Evolutionary conservation across 192 early-diverging fungal species (phyloP), one percentile per base, ranked within the genome.

Genomic region (Oehlia diaphana): DNA sequence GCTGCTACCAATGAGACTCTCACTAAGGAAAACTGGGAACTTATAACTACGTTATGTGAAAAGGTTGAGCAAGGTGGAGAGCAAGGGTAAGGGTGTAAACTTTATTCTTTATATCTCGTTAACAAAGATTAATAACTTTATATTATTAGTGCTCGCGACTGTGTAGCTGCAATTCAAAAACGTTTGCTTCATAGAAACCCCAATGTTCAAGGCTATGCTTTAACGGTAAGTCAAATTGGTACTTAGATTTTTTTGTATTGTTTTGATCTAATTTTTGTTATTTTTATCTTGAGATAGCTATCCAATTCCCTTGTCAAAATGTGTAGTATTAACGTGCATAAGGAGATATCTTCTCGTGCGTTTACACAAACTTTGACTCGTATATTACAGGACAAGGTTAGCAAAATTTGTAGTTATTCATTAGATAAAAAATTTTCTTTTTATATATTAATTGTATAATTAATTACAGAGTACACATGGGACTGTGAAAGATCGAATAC

Each of bases 11-110:
- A 91, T 86, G 96, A 98, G 83, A 95, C 89, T 67, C 91, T 97
- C 79, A 95, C 96, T 14, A 87, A 91, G 58, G 98, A 99, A 86
- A 94, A 99, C 88, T 99, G 97, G 97, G 90, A 90, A 70, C 85
- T 92, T 67, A 93, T 94, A 70, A 86, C 92, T 70, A 86, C 85
- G 76, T 90, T 96, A 33, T 92, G 91, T 77, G 93, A 95, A 81
- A 88, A 89, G 31, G 90, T 93, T 12, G 79, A 84, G 37, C 81
- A 79, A 62, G 82, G 84, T 33, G 81, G 84, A 67, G 84, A 86
- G 16, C 87, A 90, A 39, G 77, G 82, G 89, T 90, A 86, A 72
- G 72, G 10, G 2, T 37, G 31, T 58, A 23, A 2, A 21, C 6
- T 62, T 80, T 58, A 13, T 16, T 16, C 35, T 23, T 13, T 73